phyloP scores from a whole-genome alignment of 2,329 filamentous ascomycete genomes.

The Furcasterigmium sp. region DNA sequence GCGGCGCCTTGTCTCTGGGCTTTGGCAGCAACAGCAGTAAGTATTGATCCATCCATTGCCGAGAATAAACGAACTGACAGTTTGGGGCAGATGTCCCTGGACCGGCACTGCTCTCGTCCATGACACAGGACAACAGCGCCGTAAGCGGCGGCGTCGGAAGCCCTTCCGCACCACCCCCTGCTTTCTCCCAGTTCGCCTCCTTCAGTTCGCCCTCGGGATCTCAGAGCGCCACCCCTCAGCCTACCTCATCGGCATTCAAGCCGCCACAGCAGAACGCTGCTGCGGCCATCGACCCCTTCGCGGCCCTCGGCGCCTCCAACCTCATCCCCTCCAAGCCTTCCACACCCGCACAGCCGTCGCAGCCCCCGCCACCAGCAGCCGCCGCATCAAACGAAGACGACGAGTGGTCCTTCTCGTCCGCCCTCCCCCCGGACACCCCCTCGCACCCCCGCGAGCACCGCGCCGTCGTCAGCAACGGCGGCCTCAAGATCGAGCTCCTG shows the following conservation, averaged over 20 bases:
- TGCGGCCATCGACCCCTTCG: slow-evolving; percentile 38
- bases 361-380: slow-evolving; percentile 18
- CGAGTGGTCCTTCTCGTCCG: slow-evolving; percentile 90
- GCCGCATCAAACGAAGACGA: slow-evolving; percentile 61
- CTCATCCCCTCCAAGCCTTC: slow-evolving; percentile 27
- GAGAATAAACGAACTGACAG: slow-evolving; percentile 17
- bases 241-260: slow-evolving; percentile 39
- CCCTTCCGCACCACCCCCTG: slow-evolving; percentile 34
- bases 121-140: slow-evolving; percentile 57
- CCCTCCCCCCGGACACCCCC: slow-evolving; percentile 58
- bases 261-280: slow-evolving; percentile 35
- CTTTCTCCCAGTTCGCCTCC: slow-evolving; percentile 50
- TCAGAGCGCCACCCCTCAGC: slow-evolving; percentile 48
- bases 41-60: slow-evolving; percentile 19
- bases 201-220: slow-evolving; percentile 49
- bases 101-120: slow-evolving; percentile 58
- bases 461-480: slow-evolving; percentile 63
- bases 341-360: slow-evolving; percentile 23
- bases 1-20: slow-evolving; percentile 79
- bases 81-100: slow-evolving; percentile 52
- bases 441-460: slow-evolving; percentile 56
- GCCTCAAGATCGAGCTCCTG: slow-evolving; percentile 67
- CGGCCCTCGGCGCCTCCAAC: slow-evolving; percentile 34
- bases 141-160: slow-evolving; percentile 28
- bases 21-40: slow-evolving; percentile 65